Conservation (phyloP, 2,329 filamentous ascomycete species). For the Ustilaginoidea virens region DNA sequence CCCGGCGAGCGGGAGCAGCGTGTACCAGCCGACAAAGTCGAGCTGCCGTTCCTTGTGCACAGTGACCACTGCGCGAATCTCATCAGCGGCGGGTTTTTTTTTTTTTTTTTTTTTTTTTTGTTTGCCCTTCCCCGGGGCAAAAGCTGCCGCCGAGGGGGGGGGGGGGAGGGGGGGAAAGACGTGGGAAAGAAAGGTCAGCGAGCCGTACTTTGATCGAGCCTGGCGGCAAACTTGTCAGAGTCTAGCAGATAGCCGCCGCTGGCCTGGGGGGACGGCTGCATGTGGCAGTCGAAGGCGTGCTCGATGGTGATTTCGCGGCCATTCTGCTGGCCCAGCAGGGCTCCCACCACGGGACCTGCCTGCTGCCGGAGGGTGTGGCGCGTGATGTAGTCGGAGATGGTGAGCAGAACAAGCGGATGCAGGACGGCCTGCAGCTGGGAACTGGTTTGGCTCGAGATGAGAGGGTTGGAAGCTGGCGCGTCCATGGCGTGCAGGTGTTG, state of each 20-base stretch:
- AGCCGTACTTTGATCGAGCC: conserved; percentile 71
- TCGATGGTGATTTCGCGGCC: conserved; percentile 84
- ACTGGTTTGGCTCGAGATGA: conserved; percentile 51
- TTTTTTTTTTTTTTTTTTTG: background rate
- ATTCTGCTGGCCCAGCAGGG: conserved; percentile 81
- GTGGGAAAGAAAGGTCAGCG: background rate
- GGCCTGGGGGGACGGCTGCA: conserved; percentile 24
- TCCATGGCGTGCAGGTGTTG: conserved; percentile 26
- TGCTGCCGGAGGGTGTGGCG: conserved; percentile 70
- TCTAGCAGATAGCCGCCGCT: conserved; percentile 49
- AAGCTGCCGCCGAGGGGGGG: no score
- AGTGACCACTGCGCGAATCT: conserved; percentile 75
- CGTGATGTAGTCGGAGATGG: conserved; percentile 92
- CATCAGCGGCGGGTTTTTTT: no score
- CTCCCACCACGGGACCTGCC: conserved; percentile 64
- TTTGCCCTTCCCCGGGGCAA: background rate
- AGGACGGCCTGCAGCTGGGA: conserved; percentile 69
- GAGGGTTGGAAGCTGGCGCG: conserved; percentile 31
- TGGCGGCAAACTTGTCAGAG: conserved; percentile 55
- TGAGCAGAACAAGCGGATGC: conserved; percentile 88
- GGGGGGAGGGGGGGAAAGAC: no score
- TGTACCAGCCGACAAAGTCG: conserved; percentile 87
- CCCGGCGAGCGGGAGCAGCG: conserved; percentile 55
- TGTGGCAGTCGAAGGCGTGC: conserved; percentile 75
- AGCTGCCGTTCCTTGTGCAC: conserved; percentile 76